Percentiles rank a stretch among this genome's conserved stretches.
Conservation (phyloP, 225 moss, liverwort and hornwort genomes). For the Ulota crispa region DNA sequence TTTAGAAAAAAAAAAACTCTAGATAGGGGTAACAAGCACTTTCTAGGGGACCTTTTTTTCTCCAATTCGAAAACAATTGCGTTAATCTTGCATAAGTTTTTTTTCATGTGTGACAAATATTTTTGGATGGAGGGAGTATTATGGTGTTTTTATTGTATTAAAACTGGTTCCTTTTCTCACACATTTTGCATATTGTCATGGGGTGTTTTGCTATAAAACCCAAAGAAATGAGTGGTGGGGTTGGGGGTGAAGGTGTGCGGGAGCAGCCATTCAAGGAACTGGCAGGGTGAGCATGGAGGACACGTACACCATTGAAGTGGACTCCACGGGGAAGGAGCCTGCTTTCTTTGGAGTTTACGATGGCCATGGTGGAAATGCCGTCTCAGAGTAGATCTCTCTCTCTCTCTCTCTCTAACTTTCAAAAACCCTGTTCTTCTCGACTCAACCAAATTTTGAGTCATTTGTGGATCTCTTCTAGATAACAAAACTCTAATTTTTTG, state of each 20-base stretch:
- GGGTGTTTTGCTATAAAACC: background rate
- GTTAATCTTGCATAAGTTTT: no score
- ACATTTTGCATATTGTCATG: background rate
- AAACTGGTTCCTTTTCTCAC: background rate
- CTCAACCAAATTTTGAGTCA: background rate
- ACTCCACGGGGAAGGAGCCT: slow-evolving; percentile 66
- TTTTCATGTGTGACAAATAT: no score
- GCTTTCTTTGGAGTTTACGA: slow-evolving; percentile 93
- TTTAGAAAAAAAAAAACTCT: no score
- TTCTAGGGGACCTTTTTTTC: no score
- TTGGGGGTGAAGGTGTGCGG: slow-evolving; percentile 59
- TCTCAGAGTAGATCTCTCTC: slow-evolving; percentile 62
- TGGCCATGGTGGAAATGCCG: slow-evolving; percentile 91
- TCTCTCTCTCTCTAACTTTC: background rate
- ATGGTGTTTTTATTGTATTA: background rate
- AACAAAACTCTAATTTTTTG: background rate
- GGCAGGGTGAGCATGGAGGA: slow-evolving; percentile 75
- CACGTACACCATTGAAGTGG: slow-evolving; percentile 64
- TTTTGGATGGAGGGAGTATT: no score
- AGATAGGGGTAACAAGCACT: no score
- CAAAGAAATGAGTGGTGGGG: background rate
- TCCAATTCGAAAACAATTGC: no score
- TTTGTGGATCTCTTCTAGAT: background rate
- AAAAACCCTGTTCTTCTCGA: background rate
- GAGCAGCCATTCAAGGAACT: slow-evolving; percentile 72